A percentile compares a stretch with the other conserved stretches of the same genome.
Evolutionary conservation across 164 flowering plant species (phyloP).

Genomic region (Stephania yunnanensis): DNA sequence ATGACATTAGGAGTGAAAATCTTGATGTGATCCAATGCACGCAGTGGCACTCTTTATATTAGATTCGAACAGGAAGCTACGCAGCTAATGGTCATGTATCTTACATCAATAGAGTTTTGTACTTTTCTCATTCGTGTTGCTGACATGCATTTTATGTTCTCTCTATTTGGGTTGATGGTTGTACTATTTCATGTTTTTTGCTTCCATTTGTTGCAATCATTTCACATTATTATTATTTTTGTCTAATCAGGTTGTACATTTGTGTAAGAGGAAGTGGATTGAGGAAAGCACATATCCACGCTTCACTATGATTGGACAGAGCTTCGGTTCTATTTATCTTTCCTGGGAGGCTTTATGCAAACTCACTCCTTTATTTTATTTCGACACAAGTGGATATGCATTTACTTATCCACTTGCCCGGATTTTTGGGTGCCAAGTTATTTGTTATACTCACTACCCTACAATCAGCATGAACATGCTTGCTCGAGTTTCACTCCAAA

Average conservation of each 20-base stretch:
- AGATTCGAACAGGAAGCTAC: no score
- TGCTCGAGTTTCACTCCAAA: conserved; percentile 64
- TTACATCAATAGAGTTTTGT: background rate
- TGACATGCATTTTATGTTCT: background rate
- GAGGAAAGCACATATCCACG: conserved; percentile 85
- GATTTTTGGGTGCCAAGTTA: conserved; percentile 84
- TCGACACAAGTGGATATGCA: conserved; percentile 96
- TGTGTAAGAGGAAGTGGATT: conserved; percentile 80
- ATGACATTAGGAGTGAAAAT: no score
- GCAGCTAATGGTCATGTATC: no score
- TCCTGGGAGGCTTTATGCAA: conserved; percentile 82
- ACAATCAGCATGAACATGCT: conserved; percentile 94
- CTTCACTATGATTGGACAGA: conserved; percentile 96
- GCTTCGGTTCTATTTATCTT: conserved; percentile 82
- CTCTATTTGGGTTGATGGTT: background rate
- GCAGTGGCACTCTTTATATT: background rate
- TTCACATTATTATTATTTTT: background rate
- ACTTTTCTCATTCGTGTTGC: background rate
- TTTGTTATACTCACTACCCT: conserved; percentile 94
- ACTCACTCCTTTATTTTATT: conserved; percentile 65
- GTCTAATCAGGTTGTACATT: conserved; percentile 62
- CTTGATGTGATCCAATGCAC: no score
- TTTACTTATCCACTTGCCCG: conserved; percentile 92
- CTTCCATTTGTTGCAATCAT: background rate
- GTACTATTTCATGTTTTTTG: background rate